These are phyloP conservation scores for Phylloporus rhodoxanthus DNA, from an alignment of 768 basidiomycete species.

Conservation along the genomic window DNA sequence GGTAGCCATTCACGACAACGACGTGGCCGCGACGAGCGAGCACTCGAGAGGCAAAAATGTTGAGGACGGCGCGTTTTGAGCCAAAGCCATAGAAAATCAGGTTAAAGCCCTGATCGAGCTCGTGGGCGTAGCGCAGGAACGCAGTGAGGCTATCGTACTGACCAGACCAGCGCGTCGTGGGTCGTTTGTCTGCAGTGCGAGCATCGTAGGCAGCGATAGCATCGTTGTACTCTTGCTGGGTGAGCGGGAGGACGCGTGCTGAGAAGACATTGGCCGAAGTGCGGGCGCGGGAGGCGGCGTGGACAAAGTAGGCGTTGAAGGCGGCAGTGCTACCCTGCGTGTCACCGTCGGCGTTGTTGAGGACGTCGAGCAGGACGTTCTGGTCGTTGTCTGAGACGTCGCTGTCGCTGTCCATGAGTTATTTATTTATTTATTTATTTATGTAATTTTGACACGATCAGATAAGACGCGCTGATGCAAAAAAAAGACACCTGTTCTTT, in stretches of 20 bases:
- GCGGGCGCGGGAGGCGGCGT: slow-evolving; percentile 52
- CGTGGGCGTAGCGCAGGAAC: slow-evolving; percentile 59
- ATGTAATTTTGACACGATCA: slow-evolving; percentile 20
- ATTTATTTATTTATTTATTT: slow-evolving; percentile 12
- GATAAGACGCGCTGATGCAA: slow-evolving; percentile 28
- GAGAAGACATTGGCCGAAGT: slow-evolving; percentile 84
- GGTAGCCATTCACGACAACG: slow-evolving; percentile 73
- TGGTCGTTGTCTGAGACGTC: slow-evolving; percentile 28
- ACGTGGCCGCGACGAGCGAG: slow-evolving; percentile 63
- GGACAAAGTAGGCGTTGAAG: slow-evolving; percentile 84
- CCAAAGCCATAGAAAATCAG: slow-evolving; percentile 85
- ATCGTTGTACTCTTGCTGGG: slow-evolving; percentile 52
- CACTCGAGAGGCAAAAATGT: slow-evolving; percentile 59
- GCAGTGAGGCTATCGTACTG: slow-evolving; percentile 22
- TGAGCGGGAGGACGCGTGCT: slow-evolving; percentile 61
- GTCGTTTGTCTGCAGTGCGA: slow-evolving; percentile 4
- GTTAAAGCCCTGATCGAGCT: slow-evolving; percentile 82
- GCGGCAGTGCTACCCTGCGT: slow-evolving; percentile 38
- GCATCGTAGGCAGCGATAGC: slow-evolving; percentile 27
- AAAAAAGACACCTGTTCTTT: slow-evolving; percentile 4
- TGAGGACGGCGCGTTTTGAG: slow-evolving; percentile 73
- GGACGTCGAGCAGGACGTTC: slow-evolving; percentile 8
- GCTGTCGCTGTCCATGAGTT: slow-evolving; percentile 26
- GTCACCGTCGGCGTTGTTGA: slow-evolving; percentile 6
- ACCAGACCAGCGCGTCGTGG: slow-evolving; percentile 20